A percentile compares a stretch with the other conserved stretches of the same genome.
Evolutionary conservation across 1,139 yeast species (phyloP).

Genomic region (Lizanozyma gosingica): DNA sequence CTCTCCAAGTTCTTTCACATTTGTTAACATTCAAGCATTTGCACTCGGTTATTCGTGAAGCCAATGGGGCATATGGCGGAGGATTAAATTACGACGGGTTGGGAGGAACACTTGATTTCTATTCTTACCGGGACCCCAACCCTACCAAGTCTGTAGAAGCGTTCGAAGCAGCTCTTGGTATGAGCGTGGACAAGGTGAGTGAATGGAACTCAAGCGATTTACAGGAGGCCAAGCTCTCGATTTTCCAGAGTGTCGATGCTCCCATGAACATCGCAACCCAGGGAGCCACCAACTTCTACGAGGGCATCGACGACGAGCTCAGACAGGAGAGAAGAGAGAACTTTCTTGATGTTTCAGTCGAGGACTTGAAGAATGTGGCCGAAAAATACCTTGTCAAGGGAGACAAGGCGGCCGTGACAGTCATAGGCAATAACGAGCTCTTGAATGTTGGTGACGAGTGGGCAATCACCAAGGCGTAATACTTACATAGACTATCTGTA

Average conservation of each 20-base stretch:
- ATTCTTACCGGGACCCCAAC: constrained; percentile 91
- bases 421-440: constrained; percentile 42
- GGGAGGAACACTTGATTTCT: constrained; percentile 73
- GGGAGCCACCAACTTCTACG: constrained; percentile 57
- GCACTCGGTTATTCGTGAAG: constrained; percentile 85
- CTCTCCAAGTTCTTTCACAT: constrained; percentile 75
- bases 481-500: not conserved
- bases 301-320: constrained; percentile 71
- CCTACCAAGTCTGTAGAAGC: constrained; percentile 61
- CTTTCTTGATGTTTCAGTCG: constrained; percentile 53
- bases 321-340: constrained; percentile 72
- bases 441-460: constrained; percentile 26
- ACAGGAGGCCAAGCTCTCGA: constrained; percentile 81
- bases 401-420: constrained; percentile 28
- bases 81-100: constrained; percentile 80
- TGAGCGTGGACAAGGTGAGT: constrained; percentile 38
- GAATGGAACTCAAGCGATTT: constrained; percentile 50
- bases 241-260: constrained; percentile 88
- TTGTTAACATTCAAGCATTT: constrained; percentile 73
- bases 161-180: constrained; percentile 47
- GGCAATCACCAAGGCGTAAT: constrained; percentile 13
- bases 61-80: constrained; percentile 98
- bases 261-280: constrained; percentile 78
- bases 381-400: constrained; percentile 43
- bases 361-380: constrained; percentile 57